Base-by-base conservation (phyloP, 1,284 basidiomycete genomes). In the Neonothopanus nambi region DNA sequence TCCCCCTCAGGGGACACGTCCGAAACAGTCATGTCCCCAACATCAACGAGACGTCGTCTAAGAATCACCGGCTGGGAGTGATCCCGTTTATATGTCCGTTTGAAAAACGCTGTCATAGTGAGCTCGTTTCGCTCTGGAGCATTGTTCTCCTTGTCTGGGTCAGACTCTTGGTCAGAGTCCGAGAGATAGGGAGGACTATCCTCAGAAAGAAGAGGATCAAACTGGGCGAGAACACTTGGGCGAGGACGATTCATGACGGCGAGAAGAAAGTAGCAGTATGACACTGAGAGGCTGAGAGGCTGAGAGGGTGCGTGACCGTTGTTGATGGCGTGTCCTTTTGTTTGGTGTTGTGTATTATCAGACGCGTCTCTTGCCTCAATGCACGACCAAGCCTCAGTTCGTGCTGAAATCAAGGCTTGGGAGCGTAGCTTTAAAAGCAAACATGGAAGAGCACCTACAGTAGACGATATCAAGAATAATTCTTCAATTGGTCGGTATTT, bases 361-460 rank as follows among this genome's bases (percentile, higher is more conserved):
- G 13, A 20, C n/a, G 30, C 50, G 6, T 43, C 37, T 11, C 36
- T 30, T n/a, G n/a, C n/a, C n/a, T 21, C 28, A 35, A 51, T 48
- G 43, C 28, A 28, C 37, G 52, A 56, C 47, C 20, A 52, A 39
- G 17, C 50, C 23, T 48, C 75, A 48, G 57, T 93, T 45, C 85
- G 86, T 35, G 76, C 87, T 50, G 82, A 90, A 60, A 87, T 95
- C 61, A 95, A 95, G 68, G 59, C 76, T 33, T 95, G 92, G 89
- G 93, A 95, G 65, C 85, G 85, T 60, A 73, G 75, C 5, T 95
- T 95, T 70, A 83, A 78, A 57, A 69, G 76, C 0, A 63, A 67
- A 3, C 70, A 92, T 66, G 80, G 77, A 33, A 77, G 84, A 58
- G 78, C 83, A 36, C 88, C 93, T 0, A 81, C 84, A 9, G 75